phyloP scores from a whole-genome alignment of 2,329 filamentous ascomycete genomes.

The Xylaria sp. region DNA sequence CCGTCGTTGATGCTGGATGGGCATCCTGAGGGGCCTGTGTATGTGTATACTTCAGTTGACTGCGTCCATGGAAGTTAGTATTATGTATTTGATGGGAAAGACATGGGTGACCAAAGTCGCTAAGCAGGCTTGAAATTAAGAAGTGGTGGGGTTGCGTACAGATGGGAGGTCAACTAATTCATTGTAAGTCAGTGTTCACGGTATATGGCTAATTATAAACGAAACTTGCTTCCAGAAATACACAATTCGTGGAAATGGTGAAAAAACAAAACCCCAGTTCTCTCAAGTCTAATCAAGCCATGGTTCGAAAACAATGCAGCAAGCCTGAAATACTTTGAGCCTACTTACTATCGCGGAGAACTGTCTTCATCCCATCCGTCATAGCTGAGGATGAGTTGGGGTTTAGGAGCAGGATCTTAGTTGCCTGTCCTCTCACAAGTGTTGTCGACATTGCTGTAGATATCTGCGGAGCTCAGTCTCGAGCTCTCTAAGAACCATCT shows the following conservation, averaged over 20 bases:
- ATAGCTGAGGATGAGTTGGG: slow-evolving; percentile 78
- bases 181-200: background rate
- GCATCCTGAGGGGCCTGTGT: slow-evolving; percentile 67
- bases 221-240: background rate
- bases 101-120: background rate
- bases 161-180: slow-evolving; percentile 43
- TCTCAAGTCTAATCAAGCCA: background rate
- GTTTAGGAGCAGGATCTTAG: slow-evolving; percentile 73
- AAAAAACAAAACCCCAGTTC: background rate
- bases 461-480: background rate
- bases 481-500: background rate
- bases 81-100: too few relatives aligned
- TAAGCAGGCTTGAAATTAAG: background rate
- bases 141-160: slow-evolving; percentile 36
- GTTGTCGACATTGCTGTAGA: slow-evolving; percentile 30
- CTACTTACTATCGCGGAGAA: slow-evolving; percentile 47
- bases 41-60: slow-evolving; percentile 61
- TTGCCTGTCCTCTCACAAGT: slow-evolving; percentile 40
- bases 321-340: too few relatives aligned
- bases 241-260: too few relatives aligned
- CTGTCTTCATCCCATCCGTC: slow-evolving; percentile 67
- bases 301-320: too few relatives aligned
- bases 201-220: background rate
- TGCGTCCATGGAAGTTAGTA: slow-evolving; percentile 32
- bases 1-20: slow-evolving; percentile 81